phyloP scores from a whole-genome alignment of 257 asterid species.

The Osmanthus fragrans region DNA sequence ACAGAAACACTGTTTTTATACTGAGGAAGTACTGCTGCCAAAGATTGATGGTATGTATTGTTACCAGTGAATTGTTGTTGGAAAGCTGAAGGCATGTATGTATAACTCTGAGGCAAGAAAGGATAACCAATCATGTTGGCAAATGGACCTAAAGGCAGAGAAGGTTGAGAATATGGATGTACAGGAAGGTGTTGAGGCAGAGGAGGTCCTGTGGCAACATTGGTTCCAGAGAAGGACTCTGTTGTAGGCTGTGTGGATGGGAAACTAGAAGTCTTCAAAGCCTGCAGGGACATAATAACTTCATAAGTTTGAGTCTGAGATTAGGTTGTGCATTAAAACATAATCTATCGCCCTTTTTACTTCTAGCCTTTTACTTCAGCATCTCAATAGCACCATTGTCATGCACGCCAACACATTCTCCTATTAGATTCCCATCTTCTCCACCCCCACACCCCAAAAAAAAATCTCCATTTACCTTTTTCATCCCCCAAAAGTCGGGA shows the following conservation, averaged over 20 bases:
- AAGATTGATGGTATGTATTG: constrained; percentile 66
- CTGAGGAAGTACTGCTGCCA: constrained; percentile 66
- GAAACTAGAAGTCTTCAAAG: constrained; percentile 53
- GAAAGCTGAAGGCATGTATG: constrained; percentile 74
- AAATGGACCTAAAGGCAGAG: constrained; percentile 65
- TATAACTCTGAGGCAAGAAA: constrained; percentile 66
- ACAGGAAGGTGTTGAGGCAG: constrained; percentile 71
- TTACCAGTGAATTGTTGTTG: constrained; percentile 70
- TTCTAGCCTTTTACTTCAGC: neutral
- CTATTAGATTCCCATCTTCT: neutral
- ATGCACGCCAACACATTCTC: neutral
- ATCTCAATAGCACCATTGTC: neutral
- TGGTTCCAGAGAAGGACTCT: constrained; percentile 52
- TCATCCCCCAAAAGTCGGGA: neutral
- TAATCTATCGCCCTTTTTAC: neutral
- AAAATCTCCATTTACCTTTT: neutral
- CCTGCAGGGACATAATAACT: constrained; percentile 34
- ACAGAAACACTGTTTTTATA: constrained; percentile 62
- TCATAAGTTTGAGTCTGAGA: neutral
- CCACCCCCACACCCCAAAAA: no score
- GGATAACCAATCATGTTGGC: constrained; percentile 73
- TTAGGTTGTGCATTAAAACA: neutral
- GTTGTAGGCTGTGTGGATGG: constrained; percentile 56
- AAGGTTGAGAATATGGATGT: constrained; percentile 70
- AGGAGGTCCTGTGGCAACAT: constrained; percentile 64